Conservation (phyloP, 345 rosid species). For the Nasturtium officinale region DNA sequence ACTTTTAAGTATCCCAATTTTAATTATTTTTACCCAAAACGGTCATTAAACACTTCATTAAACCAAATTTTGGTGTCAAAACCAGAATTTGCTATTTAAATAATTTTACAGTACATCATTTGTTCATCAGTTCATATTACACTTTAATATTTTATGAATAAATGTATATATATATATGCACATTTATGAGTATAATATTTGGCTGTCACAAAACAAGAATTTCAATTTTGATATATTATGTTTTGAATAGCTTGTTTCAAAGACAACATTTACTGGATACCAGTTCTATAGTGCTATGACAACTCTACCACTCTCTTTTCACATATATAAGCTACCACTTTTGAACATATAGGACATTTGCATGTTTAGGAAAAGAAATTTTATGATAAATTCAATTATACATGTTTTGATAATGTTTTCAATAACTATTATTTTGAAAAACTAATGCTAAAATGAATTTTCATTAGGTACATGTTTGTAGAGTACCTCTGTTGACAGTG, state of each 20-base stretch:
- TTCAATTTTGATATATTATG: neutral
- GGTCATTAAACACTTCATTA: neutral
- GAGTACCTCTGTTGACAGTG: too few species aligned
- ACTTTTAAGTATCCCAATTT: too few species aligned
- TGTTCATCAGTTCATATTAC: neutral
- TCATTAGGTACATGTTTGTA: neutral
- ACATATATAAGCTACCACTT: neutral
- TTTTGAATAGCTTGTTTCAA: neutral
- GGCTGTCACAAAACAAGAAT: neutral
- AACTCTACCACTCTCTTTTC: neutral
- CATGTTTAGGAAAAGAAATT: neutral
- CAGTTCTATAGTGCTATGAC: neutral
- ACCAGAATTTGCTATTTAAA: neutral
- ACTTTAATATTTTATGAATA: neutral
- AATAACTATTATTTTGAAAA: neutral
- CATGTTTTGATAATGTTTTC: neutral
- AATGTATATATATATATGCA: neutral
- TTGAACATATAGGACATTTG: neutral
- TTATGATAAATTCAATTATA: neutral
- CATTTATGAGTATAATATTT: neutral
- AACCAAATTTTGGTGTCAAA: neutral
- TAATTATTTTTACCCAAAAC: neutral
- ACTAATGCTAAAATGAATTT: neutral
- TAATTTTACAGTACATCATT: neutral
- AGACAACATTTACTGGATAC: neutral